Percentiles rank a stretch among this genome's conserved stretches.
phyloP scores from a whole-genome alignment of 805 yeast genomes.

The Wickerhamiella musiphila region DNA sequence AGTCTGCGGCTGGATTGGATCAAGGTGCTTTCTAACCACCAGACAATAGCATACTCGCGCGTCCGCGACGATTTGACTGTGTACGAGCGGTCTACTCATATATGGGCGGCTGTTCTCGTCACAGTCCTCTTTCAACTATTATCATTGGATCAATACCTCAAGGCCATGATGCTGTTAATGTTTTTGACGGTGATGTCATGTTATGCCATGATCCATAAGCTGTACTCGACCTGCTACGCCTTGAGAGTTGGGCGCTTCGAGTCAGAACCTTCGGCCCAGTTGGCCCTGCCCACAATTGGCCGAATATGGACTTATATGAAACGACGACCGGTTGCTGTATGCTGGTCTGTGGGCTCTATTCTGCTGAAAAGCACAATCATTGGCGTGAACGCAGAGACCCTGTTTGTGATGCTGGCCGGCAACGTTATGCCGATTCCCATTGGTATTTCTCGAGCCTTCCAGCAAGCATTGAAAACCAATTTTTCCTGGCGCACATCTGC shows the following conservation, averaged over 20 bases:
- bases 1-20: conserved; percentile 15
- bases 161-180: conserved; percentile 6
- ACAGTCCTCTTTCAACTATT: conserved; percentile 5
- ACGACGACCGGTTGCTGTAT: conserved; percentile 13
- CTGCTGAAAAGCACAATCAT: conserved; percentile 11
- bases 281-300: conserved; percentile 6
- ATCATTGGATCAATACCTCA: conserved; percentile 2
- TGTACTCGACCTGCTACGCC: conserved; percentile 15
- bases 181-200: conserved; percentile 9
- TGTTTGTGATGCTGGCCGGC: conserved; percentile 9
- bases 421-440: conserved; percentile 5
- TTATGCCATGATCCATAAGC: conserved; percentile 9
- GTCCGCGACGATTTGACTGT: conserved; percentile 8
- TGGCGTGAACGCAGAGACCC: conserved; percentile 12
- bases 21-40: conserved; percentile 14
- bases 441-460: conserved; percentile 9
- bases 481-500: too few relatives aligned
- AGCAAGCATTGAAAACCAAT: too few relatives aligned
- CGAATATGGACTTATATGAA: conserved; percentile 9
- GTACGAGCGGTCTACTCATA: conserved; percentile 5
- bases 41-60: conserved; percentile 8
- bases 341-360: conserved; percentile 10
- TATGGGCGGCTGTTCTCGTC: conserved; percentile 7
- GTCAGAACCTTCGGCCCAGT: conserved; percentile 4
- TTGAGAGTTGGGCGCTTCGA: conserved; percentile 4